These are phyloP conservation scores for Boletus coccyginus DNA, from an alignment of 768 basidiomycete genomes.

Conservation along the genomic window DNA sequence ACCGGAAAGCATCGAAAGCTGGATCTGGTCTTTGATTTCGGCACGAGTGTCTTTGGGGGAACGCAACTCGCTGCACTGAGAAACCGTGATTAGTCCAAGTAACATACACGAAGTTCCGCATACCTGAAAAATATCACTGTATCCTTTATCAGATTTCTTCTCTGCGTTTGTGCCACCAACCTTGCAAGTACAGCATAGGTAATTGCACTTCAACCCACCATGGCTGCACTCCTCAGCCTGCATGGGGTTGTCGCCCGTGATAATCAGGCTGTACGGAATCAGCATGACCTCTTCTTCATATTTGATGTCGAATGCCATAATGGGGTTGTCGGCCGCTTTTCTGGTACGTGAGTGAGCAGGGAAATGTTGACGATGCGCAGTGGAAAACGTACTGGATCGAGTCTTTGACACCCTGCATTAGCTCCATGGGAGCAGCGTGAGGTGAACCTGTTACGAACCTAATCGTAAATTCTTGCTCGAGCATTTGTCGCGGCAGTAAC, in stretches of 20 bases:
- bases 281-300: conserved; percentile 22
- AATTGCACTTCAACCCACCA: conserved; percentile 31
- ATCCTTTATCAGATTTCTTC: conserved; percentile 28
- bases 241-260: conserved; percentile 36
- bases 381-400: conserved; percentile 18
- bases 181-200: conserved; percentile 33
- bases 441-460: conserved; percentile 34
- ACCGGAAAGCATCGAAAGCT: conserved; percentile 1
- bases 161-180: conserved; percentile 25
- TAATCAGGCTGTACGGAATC: conserved; percentile 20
- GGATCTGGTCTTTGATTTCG: conserved; percentile 5
- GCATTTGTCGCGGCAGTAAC: too few relatives aligned
- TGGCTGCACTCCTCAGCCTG: conserved; percentile 36
- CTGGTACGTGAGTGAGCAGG: not conserved
- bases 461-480: too few relatives aligned
- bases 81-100: not conserved
- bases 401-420: conserved; percentile 31
- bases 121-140: conserved; percentile 20
- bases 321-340: not conserved
- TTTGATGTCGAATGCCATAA: conserved; percentile 21
- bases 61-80: conserved; percentile 3
- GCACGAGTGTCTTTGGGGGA: conserved; percentile 1
- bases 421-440: conserved; percentile 33
- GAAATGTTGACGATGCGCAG: too few relatives aligned
- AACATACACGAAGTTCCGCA: not conserved